A percentile compares a stretch with the other conserved stretches of the same genome.
These are phyloP conservation scores for Polyporus arcularius DNA, from an alignment of 768 basidiomycete genomes.

Conservation along the genomic window DNA sequence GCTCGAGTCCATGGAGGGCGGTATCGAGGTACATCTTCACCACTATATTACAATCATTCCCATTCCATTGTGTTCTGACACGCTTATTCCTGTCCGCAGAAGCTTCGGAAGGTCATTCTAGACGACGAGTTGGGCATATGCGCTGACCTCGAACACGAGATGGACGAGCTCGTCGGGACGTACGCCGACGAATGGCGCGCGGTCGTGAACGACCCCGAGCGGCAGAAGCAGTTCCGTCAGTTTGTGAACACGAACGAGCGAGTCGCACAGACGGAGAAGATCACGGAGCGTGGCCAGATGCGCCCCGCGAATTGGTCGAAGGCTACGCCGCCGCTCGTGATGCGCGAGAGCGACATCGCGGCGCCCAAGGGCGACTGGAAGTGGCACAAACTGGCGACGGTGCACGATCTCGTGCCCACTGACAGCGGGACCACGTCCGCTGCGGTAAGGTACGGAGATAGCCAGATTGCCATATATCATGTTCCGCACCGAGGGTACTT, in stretches of 20 bases:
- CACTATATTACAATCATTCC: neutral
- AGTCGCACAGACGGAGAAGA: conserved; percentile 46
- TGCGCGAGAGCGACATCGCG: conserved; percentile 39
- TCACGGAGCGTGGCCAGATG: conserved; percentile 60
- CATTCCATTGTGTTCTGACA: neutral
- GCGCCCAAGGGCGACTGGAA: conserved; percentile 54
- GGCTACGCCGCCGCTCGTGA: conserved; percentile 47
- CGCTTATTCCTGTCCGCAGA: conserved; percentile 31
- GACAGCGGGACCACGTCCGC: conserved; percentile 47
- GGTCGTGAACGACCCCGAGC: conserved; percentile 54
- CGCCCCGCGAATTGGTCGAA: conserved; percentile 74
- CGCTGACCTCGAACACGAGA: conserved; percentile 62
- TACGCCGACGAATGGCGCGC: conserved; percentile 72
- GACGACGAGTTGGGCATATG: conserved; percentile 77
- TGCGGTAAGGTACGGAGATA: conserved; percentile 64
- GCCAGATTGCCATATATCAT: conserved; percentile 69
- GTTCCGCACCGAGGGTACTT: conserved; percentile 59
- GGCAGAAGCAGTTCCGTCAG: conserved; percentile 55
- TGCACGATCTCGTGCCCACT: conserved; percentile 50
- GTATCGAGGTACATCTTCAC: conserved; percentile 47
- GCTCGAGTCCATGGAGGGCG: conserved; percentile 71
- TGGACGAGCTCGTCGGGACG: conserved; percentile 64
- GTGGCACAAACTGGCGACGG: conserved; percentile 53
- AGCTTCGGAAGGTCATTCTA: conserved; percentile 63
- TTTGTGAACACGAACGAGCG: conserved; percentile 65